phyloP scores from a whole-genome alignment of 2,329 filamentous ascomycete genomes.

The Colletotrichum karsti region DNA sequence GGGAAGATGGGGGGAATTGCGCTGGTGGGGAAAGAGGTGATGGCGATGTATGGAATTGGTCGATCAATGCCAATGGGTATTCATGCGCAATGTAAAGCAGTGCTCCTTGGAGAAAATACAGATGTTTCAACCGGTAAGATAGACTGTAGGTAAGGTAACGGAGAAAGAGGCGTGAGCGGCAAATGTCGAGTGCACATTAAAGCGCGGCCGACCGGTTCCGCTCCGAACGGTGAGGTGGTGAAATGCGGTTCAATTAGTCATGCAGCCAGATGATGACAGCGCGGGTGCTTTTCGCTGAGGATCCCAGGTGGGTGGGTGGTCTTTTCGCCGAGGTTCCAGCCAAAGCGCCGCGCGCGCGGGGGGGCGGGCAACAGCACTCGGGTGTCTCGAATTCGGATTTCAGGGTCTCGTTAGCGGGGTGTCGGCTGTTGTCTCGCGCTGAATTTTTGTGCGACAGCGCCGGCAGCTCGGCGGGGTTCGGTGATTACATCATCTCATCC shows the following conservation, averaged over 20 bases:
- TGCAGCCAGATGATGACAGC: slow-evolving; percentile 14
- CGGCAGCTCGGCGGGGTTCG: neutral
- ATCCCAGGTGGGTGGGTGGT: no score
- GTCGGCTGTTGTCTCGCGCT: neutral
- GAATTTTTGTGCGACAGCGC: neutral
- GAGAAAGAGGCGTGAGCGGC: neutral
- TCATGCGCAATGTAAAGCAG: neutral
- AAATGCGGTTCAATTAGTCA: slow-evolving; percentile 26
- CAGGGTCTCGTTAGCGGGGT: slow-evolving; percentile 25
- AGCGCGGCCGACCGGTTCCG: slow-evolving; percentile 21
- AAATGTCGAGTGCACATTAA: slow-evolving; percentile 5
- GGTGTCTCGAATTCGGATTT: slow-evolving; percentile 8
- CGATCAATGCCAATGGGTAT: neutral
- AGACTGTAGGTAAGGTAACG: neutral
- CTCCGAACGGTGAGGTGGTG: slow-evolving; percentile 22
- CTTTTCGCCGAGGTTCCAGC: slow-evolving; percentile 28
- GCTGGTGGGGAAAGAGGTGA: neutral
- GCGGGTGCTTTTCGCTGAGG: slow-evolving; percentile 24
- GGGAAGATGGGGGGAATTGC: neutral
- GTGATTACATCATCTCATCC: slow-evolving; percentile 28
- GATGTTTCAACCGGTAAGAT: neutral
- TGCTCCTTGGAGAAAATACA: neutral
- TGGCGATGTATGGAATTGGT: neutral
- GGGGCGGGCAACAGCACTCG: neutral
- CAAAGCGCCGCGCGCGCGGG: slow-evolving; percentile 10